Conservation (phyloP, 2,329 filamentous ascomycete species). For the Coniochaeta sp. region DNA sequence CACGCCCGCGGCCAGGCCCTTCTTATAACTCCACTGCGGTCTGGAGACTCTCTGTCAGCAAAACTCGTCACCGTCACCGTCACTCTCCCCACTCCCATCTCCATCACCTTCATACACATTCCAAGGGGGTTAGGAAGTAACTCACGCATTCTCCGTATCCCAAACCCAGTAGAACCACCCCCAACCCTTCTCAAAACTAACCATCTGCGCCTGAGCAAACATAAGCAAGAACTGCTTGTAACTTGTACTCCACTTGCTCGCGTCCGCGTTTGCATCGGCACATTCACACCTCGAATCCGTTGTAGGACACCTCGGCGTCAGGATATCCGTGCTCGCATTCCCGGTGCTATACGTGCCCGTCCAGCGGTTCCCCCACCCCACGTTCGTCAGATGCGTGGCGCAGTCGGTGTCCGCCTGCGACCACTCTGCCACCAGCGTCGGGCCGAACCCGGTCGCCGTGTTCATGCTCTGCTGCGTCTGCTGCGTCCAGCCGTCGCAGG, state of each 20-base stretch:
- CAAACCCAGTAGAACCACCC: constrained; percentile 99
- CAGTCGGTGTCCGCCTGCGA: constrained; percentile 97
- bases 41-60: constrained; percentile 6
- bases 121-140: constrained; percentile 2
- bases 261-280: constrained; percentile 65
- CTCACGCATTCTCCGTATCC: constrained; percentile 62
- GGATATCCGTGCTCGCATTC: constrained; percentile 51
- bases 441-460: constrained; percentile 74
- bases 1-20: constrained; percentile 69
- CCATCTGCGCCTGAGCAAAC: constrained; percentile 96
- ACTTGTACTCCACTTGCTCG: constrained; percentile 54
- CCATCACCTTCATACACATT: neutral
- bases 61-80: too few species aligned
- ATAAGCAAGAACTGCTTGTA: constrained; percentile 84
- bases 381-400: constrained; percentile 78
- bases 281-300: constrained; percentile 63
- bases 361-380: constrained; percentile 84
- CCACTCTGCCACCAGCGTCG: constrained; percentile 94
- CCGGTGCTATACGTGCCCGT: constrained; percentile 74
- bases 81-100: neutral
- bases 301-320: constrained; percentile 68
- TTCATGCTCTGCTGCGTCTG: constrained; percentile 70
- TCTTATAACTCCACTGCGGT: constrained; percentile 86
- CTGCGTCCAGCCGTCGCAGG: constrained; percentile 78
- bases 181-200: constrained; percentile 84